A percentile compares a stretch with the other conserved stretches of the same genome.
Conservation (phyloP, 257 asterid genomes). For the Nicotiana sylvestris region DNA sequence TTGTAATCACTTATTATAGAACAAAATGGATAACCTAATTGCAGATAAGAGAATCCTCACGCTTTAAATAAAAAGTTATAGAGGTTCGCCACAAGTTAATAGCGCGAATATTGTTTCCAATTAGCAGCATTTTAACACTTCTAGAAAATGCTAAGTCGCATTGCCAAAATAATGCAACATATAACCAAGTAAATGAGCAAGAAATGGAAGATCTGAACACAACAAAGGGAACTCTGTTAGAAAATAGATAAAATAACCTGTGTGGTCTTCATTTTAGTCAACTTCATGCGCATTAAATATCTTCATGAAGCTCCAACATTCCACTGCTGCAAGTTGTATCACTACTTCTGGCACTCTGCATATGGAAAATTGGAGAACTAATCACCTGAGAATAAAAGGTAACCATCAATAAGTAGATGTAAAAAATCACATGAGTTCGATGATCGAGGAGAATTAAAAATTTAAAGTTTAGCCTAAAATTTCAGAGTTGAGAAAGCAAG, state of each 20-base stretch:
- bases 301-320: conserved; percentile 5
- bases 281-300: conserved; percentile 10
- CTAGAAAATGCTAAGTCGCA: neutral
- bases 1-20: neutral
- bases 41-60: neutral
- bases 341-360: neutral
- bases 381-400: neutral
- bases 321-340: neutral
- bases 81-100: neutral
- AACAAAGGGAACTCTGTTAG: neutral
- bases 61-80: neutral
- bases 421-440: neutral
- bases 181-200: neutral
- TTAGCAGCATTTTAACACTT: neutral
- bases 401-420: neutral
- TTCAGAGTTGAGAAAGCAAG: neutral
- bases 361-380: neutral
- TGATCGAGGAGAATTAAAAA: neutral
- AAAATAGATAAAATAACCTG: neutral
- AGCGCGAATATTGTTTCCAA: neutral
- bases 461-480: neutral
- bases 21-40: neutral
- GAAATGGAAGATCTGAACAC: neutral
- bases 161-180: neutral
- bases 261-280: conserved; percentile 13